Evolutionary conservation across 371 early-diverging fungal species (phyloP).

Genomic region (Enterocytospora artemiae): DNA sequence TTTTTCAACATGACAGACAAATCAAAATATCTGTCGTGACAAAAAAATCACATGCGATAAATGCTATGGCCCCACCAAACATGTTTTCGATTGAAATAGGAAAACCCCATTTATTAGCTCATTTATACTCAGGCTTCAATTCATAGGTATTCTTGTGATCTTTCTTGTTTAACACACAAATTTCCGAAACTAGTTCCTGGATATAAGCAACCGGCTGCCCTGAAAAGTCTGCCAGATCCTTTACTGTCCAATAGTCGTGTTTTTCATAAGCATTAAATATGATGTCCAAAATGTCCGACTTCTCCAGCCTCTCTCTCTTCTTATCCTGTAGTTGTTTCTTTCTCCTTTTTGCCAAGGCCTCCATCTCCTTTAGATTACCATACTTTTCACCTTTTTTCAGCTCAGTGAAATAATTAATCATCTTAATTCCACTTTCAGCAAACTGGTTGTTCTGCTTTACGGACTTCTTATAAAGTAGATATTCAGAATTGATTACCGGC

Average conservation of each 20-base stretch:
- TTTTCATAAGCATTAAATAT: constrained; percentile 59
- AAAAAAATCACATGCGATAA: too few relatives aligned
- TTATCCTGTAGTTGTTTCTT: constrained; percentile 55
- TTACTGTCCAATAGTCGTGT: constrained; percentile 56
- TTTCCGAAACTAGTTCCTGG: constrained; percentile 57
- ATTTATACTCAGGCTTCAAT: constrained; percentile 57
- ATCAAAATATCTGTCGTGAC: too few relatives aligned
- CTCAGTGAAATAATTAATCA: constrained; percentile 54
- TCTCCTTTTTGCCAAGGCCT: constrained; percentile 53
- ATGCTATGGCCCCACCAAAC: background rate
- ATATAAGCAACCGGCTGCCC: constrained; percentile 59
- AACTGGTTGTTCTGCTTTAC: constrained; percentile 16
- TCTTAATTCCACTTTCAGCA: constrained; percentile 5
- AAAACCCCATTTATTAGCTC: constrained; percentile 3
- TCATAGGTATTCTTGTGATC: constrained; percentile 57
- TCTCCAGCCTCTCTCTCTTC: constrained; percentile 58
- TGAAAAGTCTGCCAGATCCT: constrained; percentile 57
- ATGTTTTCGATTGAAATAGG: background rate
- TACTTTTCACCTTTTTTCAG: constrained; percentile 50
- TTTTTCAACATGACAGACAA: too few relatives aligned
- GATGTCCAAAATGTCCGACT: constrained; percentile 56
- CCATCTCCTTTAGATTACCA: constrained; percentile 52
- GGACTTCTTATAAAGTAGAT: constrained; percentile 52
- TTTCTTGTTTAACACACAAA: constrained; percentile 57
- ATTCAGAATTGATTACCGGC: constrained; percentile 54